phyloP scores from a whole-genome alignment of 2,329 filamentous ascomycete species.

The Trichoderma sp. region DNA sequence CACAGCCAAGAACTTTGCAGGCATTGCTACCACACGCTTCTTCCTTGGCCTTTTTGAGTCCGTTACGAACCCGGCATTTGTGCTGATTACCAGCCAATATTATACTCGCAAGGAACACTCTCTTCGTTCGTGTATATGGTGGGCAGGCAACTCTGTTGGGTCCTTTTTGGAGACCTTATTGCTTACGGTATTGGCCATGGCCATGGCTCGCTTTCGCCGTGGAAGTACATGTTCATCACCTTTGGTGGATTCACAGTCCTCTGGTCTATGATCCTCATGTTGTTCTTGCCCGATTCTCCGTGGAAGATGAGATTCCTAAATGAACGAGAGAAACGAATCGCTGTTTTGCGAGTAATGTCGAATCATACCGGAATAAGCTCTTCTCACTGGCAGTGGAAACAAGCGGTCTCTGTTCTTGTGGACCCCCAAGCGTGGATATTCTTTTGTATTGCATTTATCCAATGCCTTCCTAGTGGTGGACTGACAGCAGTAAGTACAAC shows the following conservation, averaged over 20 bases:
- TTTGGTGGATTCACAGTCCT: neutral
- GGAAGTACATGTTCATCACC: slow-evolving; percentile 13
- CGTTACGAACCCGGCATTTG: slow-evolving; percentile 22
- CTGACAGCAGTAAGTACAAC: neutral
- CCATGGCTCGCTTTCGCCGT: neutral
- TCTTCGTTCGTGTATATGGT: slow-evolving; percentile 25
- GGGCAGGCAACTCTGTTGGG: slow-evolving; percentile 22
- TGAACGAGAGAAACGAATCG: neutral
- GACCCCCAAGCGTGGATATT: slow-evolving; percentile 24
- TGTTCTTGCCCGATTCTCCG: neutral
- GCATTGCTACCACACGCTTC: slow-evolving; percentile 19
- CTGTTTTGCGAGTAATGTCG: neutral
- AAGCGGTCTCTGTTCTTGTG: neutral
- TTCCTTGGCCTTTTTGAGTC: slow-evolving; percentile 27
- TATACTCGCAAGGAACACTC: slow-evolving; percentile 25
- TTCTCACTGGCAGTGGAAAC: neutral
- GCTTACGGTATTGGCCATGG: slow-evolving; percentile 20
- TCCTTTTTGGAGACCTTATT: slow-evolving; percentile 22
- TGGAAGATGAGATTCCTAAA: neutral
- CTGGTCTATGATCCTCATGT: neutral
- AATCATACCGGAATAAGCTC: neutral
- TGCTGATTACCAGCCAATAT: slow-evolving; percentile 23
- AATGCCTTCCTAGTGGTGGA: slow-evolving; percentile 23
- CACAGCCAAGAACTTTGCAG: slow-evolving; percentile 19
- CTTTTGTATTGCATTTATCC: slow-evolving; percentile 15